These are phyloP conservation scores for Tetracladium setigerum DNA, from an alignment of 495 filamentous ascomycete species.

Conservation along the genomic window DNA sequence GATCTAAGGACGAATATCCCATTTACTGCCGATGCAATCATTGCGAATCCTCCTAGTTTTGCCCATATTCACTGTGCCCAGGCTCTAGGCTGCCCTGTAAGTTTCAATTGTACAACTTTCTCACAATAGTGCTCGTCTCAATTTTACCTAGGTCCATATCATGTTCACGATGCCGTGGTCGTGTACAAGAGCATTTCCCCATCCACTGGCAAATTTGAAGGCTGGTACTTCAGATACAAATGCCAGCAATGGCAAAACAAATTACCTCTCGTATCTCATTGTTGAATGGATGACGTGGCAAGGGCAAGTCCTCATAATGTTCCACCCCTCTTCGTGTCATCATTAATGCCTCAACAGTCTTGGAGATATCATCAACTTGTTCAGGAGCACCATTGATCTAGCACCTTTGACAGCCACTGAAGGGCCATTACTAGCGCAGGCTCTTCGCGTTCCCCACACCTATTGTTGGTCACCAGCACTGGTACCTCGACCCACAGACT, in stretches of 20 bases:
- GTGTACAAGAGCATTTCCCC: conserved; percentile 45
- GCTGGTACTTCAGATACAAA: conserved; percentile 36
- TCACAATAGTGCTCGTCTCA: conserved; percentile 51
- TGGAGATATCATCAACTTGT: conserved; percentile 52
- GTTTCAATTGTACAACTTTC: conserved; percentile 79
- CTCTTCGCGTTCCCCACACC: conserved; percentile 57
- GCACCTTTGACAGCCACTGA: conserved; percentile 37
- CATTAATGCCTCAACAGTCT: conserved; percentile 34
- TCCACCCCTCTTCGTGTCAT: conserved; percentile 4
- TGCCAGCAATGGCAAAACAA: conserved; percentile 49
- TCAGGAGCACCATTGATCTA: conserved; percentile 40
- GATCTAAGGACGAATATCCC: conserved; percentile 37
- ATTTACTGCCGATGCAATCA: conserved; percentile 59
- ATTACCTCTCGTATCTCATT: conserved; percentile 49
- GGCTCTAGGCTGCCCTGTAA: conserved; percentile 50
- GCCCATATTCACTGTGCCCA: conserved; percentile 58
- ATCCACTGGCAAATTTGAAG: conserved; percentile 44
- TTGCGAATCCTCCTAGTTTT: conserved; percentile 59
- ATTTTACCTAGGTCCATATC: conserved; percentile 41
- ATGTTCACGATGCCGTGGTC: conserved; percentile 65
- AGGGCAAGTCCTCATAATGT: conserved; percentile 31
- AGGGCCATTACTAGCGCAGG: conserved; percentile 29
- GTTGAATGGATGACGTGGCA: conserved; percentile 62
- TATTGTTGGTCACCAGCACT: conserved; percentile 75
- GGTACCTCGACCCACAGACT: conserved; percentile 70